These are phyloP conservation scores for Tuber brumale DNA, from an alignment of 495 filamentous ascomycete genomes.

Conservation along the genomic window DNA sequence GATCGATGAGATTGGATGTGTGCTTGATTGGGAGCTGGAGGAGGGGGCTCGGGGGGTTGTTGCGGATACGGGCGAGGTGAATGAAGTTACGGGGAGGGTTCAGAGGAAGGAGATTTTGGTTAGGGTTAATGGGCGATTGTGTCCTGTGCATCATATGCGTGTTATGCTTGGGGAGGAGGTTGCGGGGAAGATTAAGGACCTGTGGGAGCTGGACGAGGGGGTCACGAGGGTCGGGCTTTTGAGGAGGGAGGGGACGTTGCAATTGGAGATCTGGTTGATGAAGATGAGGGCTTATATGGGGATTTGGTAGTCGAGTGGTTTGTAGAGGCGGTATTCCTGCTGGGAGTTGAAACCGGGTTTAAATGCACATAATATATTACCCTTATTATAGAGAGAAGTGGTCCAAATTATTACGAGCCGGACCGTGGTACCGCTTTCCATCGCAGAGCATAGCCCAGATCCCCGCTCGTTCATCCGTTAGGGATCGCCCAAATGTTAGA, in stretches of 20 bases:
- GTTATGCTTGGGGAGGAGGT: conserved; percentile 33
- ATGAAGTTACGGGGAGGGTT: neutral
- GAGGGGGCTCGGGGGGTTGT: conserved; percentile 3
- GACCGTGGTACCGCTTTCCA: neutral
- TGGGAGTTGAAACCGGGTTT: neutral
- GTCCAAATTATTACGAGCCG: neutral
- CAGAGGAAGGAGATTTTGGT: conserved; percentile 14
- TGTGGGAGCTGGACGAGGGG: conserved; percentile 24
- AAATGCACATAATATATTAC: neutral
- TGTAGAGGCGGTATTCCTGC: neutral
- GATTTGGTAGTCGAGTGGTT: conserved; percentile 22
- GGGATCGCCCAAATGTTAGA: neutral
- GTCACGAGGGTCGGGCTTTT: conserved; percentile 28
- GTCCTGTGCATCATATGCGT: conserved; percentile 35
- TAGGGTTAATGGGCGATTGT: conserved; percentile 20
- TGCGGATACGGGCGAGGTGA: conserved; percentile 2
- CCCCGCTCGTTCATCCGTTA: neutral
- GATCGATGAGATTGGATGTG: conserved; percentile 28
- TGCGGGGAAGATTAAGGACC: conserved; percentile 15
- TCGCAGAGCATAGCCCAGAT: neutral
- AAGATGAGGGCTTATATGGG: conserved; percentile 35
- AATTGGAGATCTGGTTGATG: conserved; percentile 38
- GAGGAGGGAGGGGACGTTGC: conserved; percentile 25
- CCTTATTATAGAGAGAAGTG: neutral
- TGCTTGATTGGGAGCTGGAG: conserved; percentile 24